Conservation (phyloP, 257 asterid genomes). For the Solanum paucissectum region DNA sequence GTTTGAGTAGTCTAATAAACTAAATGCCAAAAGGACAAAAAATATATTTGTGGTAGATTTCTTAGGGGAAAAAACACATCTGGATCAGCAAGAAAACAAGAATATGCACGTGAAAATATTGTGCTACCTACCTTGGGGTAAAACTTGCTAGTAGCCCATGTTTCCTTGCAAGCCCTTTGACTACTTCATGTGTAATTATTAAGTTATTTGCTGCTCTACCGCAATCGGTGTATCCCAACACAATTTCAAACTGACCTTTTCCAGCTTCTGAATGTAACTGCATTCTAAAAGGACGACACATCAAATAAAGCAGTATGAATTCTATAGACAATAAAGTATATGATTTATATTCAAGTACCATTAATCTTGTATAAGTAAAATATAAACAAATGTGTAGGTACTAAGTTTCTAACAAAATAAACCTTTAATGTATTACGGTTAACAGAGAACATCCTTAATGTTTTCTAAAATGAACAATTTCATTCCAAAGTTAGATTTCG, state of each 20-base stretch:
- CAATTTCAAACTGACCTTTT: no score
- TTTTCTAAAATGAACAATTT: neutral
- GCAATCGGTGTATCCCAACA: no score
- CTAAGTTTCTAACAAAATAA: neutral
- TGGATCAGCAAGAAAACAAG: conserved; percentile 17
- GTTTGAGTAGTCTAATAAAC: neutral
- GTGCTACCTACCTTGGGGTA: conserved; percentile 56
- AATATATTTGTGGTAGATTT: neutral
- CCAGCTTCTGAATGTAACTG: conserved; percentile 88
- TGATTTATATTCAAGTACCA: neutral
- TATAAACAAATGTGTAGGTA: neutral
- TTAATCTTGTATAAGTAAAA: no score
- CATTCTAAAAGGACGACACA: neutral
- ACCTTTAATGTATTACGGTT: neutral
- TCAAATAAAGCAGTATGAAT: neutral
- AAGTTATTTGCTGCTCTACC: no score
- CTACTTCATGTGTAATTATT: no score
- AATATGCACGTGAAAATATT: conserved; percentile 50
- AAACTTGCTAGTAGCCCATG: no score
- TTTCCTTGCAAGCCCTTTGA: no score
- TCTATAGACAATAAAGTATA: neutral
- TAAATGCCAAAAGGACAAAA: neutral
- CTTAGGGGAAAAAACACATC: neutral
- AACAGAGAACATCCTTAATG: neutral
- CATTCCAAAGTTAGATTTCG: neutral